A percentile compares a stretch with the other conserved stretches of the same genome.
phyloP scores from a whole-genome alignment of 1,284 basidiomycete genomes.

The Cutaneotrichosporon sp. region DNA sequence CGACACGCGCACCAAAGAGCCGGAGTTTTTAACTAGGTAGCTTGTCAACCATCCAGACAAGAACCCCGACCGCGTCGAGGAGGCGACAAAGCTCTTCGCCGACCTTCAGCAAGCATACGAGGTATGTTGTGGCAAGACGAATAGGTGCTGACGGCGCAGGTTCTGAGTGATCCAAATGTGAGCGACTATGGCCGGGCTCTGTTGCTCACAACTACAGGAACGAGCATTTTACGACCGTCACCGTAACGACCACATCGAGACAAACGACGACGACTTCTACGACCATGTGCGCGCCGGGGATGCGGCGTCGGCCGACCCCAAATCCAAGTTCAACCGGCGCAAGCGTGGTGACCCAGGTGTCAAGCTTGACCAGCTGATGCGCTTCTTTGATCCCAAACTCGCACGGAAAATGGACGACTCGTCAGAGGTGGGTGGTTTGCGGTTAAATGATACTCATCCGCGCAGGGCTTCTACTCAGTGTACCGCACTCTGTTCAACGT shows the following conservation, averaged over 20 bases:
- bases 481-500: slow-evolving; percentile 84
- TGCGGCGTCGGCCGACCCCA: slow-evolving; percentile 37
- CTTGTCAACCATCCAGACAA: slow-evolving; percentile 86
- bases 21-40: slow-evolving; percentile 20
- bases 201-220: slow-evolving; percentile 58
- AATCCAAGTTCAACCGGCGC: slow-evolving; percentile 55
- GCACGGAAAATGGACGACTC: slow-evolving; percentile 68
- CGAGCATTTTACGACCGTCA: slow-evolving; percentile 98
- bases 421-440: slow-evolving; percentile 55
- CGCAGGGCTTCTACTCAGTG: slow-evolving; percentile 81
- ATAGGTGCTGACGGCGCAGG: slow-evolving; percentile 49
- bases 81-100: slow-evolving; percentile 81
- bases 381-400: slow-evolving; percentile 75
- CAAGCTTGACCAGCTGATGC: slow-evolving; percentile 71
- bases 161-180: slow-evolving; percentile 87
- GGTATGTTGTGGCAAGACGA: slow-evolving; percentile 49
- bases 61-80: slow-evolving; percentile 74
- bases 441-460: slow-evolving; percentile 10
- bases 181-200: slow-evolving; percentile 27
- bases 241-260: slow-evolving; percentile 72
- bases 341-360: slow-evolving; percentile 70
- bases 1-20: neutral
- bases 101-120: slow-evolving; percentile 91
- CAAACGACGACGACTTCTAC: slow-evolving; percentile 77
- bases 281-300: slow-evolving; percentile 73